Conservation (phyloP, 2,329 filamentous ascomycete species). For the Apiospora pterosperma region DNA sequence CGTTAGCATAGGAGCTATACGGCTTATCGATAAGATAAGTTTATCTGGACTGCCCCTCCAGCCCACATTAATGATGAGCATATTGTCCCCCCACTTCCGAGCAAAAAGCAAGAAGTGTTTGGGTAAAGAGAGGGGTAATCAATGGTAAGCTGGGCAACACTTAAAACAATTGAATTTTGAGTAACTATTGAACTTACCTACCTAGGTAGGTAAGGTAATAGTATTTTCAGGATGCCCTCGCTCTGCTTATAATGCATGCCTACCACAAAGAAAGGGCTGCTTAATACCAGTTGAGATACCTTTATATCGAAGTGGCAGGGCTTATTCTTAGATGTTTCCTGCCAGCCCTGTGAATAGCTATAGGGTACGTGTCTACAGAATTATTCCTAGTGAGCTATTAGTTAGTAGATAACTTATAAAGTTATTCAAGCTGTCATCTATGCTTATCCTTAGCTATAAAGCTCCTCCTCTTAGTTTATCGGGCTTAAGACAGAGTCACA, state of each 20-base stretch:
- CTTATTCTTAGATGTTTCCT: not conserved
- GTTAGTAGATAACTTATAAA: not conserved
- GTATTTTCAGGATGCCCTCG: not conserved
- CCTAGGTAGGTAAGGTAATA: not conserved
- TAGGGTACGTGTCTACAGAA: not conserved
- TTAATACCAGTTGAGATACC: not conserved
- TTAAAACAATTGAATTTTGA: too few species aligned
- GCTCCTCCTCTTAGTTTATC: not conserved
- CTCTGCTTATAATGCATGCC: not conserved
- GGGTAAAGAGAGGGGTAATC: constrained; percentile 1
- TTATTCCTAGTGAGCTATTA: not conserved
- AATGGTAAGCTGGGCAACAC: constrained; percentile 1
- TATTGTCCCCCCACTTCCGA: not conserved
- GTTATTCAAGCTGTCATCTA: not conserved
- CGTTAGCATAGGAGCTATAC: constrained; percentile 2
- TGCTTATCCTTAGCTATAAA: not conserved
- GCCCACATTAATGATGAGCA: not conserved
- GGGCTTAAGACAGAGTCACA: not conserved
- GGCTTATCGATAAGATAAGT: not conserved
- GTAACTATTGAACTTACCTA: not conserved
- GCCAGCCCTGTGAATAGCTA: not conserved
- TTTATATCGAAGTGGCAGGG: not conserved
- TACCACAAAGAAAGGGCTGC: not conserved
- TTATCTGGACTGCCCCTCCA: not conserved
- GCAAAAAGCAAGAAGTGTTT: not conserved